A percentile compares a stretch with the other conserved stretches of the same genome.
Evolutionary conservation across 1,284 basidiomycete species (phyloP).

Genomic region (Fomes fomentarius): DNA sequence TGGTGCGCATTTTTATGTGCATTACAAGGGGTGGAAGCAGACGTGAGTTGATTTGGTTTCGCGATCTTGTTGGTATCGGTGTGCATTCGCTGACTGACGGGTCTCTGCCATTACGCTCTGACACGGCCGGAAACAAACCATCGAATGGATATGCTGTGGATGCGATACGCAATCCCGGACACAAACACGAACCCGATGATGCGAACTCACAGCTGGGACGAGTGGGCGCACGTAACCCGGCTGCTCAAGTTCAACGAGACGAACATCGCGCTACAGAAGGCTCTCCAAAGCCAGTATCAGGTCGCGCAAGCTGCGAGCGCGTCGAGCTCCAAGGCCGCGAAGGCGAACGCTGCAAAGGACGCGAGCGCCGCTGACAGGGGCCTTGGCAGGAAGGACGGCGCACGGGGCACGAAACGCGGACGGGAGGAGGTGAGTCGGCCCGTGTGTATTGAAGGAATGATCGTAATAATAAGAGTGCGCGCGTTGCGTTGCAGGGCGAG

Average conservation of each 20-base stretch:
- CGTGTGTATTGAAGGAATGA: not conserved
- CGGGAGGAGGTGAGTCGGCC: conserved; percentile 56
- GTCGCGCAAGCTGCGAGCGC: conserved; percentile 29
- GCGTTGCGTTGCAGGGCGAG: conserved; percentile 53
- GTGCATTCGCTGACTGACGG: too few relatives aligned
- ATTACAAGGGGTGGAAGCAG: conserved; percentile 99
- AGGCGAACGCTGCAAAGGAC: conserved; percentile 40
- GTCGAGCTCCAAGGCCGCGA: conserved; percentile 32
- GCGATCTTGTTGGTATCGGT: too few relatives aligned
- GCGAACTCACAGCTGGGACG: conserved; percentile 99
- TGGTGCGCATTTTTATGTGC: conserved; percentile 92
- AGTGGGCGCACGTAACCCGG: conserved; percentile 90
- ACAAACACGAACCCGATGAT: not conserved
- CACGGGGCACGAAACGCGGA: conserved; percentile 61
- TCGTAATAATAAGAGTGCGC: too few relatives aligned
- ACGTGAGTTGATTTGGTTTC: conserved; percentile 66
- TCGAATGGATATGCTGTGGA: too few relatives aligned
- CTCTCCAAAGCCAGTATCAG: conserved; percentile 33
- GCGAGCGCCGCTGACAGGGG: conserved; percentile 37
- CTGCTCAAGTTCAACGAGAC: conserved; percentile 88
- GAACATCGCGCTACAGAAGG: conserved; percentile 83
- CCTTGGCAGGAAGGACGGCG: conserved; percentile 44
- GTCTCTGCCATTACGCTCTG: too few relatives aligned
- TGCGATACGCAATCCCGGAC: not conserved
- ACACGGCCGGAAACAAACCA: too few relatives aligned